Percentiles rank a stretch among this genome's conserved stretches.
Evolutionary conservation across 768 basidiomycete genomes (phyloP).

Genomic region (Tephrocybe rancida): DNA sequence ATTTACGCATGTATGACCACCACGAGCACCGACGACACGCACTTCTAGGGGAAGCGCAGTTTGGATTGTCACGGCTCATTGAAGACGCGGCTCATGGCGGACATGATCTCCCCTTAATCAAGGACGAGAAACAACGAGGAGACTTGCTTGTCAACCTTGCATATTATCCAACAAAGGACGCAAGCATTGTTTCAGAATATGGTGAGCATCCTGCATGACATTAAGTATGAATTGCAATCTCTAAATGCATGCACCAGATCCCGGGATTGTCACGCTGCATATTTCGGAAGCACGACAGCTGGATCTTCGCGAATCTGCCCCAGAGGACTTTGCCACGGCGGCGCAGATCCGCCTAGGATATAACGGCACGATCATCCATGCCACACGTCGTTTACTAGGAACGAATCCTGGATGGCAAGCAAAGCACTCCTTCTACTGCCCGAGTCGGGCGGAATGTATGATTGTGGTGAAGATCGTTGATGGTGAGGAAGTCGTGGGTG

Average conservation of each 20-base stretch:
- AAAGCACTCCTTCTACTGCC: constrained; percentile 10
- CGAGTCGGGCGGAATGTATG: constrained; percentile 6
- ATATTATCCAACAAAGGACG: constrained; percentile 5
- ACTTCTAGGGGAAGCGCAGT: constrained; percentile 11
- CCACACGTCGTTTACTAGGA: constrained; percentile 2
- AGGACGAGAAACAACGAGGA: constrained; percentile 13
- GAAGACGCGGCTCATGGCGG: constrained; percentile 11
- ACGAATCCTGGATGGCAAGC: constrained; percentile 12
- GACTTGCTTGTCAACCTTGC: constrained; percentile 12
- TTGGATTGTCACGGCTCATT: constrained; percentile 6
- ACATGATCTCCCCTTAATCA: constrained; percentile 6
- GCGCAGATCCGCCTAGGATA: constrained; percentile 14
- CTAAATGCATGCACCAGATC: not conserved
- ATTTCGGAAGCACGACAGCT: constrained; percentile 11
- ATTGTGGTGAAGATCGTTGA: constrained; percentile 11
- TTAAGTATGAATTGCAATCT: too few species aligned
- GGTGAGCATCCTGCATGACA: not conserved
- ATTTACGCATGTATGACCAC: constrained; percentile 13
- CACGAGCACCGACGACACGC: constrained; percentile 16
- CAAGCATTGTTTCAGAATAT: not conserved
- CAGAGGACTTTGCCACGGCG: not conserved
- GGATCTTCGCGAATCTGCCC: not conserved
- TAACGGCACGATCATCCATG: constrained; percentile 5
- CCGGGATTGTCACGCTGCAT: constrained; percentile 13
- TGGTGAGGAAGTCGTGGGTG: constrained; percentile 2